Evolutionary conservation across 1,284 basidiomycete genomes (phyloP), one percentile per base, ranked within the genome.

Genomic region (Quambalaria eucalypti): DNA sequence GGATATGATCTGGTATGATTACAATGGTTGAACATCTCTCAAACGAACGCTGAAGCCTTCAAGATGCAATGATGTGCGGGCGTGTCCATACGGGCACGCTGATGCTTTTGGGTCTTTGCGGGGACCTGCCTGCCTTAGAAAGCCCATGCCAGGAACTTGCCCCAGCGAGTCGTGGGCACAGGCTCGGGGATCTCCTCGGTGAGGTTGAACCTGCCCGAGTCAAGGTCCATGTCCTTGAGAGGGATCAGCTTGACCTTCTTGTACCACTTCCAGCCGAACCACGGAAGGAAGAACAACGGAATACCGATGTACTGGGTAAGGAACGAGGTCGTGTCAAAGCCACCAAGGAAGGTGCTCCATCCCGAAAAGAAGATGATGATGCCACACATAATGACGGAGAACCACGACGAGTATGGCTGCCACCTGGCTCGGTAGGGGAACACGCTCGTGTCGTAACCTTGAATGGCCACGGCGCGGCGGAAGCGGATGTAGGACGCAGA

Each of bases 231-330:
- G 51, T 66, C 55, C 6, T 51, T 50, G 29, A 61, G 50, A 42
- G 50, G 48, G 50, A 66, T 59, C 19, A 64, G 73, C 10, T 80
- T 77, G 26, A 78, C 74, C 65, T 78, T 80, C 70, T 82, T 82
- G 66, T 71, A 62, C 54, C 81, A 65, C 64, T 81, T 82, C 54
- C 83, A 81, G 7, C 78, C 81, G 44, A 82, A 14, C 76, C 87
- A 92, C 47, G 90, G 73, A 56, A 89, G 60, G n/a, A 87, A 84
- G 82, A 89, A 90, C 44, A 86, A 59, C 16, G 76, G 77, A 46
- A 90, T 77, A 39, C 88, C 85, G 39, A 91, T 71, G 76, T 91
- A 91, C 69, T 83, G 86, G 46, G 86, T 87, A 48, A 90, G 78
- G 28, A 95, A 6, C 89, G 93, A 78, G 96, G 55, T 57, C 7